Conservation (phyloP, 768 basidiomycete species). For the Lentinula raphanica region DNA sequence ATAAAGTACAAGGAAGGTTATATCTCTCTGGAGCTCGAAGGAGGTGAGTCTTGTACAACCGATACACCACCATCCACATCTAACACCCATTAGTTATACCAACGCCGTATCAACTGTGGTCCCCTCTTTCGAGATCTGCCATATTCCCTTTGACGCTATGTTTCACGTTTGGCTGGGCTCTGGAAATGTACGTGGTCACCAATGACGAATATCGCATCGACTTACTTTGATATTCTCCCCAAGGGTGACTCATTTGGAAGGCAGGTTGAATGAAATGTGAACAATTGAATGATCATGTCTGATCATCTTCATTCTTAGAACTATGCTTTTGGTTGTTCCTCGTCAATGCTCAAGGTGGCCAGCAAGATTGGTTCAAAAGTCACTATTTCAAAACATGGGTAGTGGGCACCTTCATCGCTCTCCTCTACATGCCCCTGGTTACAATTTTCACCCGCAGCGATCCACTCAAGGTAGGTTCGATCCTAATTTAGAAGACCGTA, state of each 20-base stretch:
- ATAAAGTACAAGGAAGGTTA: conserved; percentile 77
- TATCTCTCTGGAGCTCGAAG: conserved; percentile 34
- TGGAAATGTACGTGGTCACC: conserved; percentile 59
- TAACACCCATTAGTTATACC: conserved; percentile 46
- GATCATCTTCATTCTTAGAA: conserved; percentile 40
- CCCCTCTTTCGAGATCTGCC: conserved; percentile 32
- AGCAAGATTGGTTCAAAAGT: conserved; percentile 75
- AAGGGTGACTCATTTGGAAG: conserved; percentile 79
- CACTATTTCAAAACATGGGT: conserved; percentile 73
- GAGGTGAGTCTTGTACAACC: conserved; percentile 37
- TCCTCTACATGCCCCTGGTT: conserved; percentile 66
- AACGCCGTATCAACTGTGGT: conserved; percentile 60
- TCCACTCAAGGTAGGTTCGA: conserved; percentile 47
- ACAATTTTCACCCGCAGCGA: conserved; percentile 59
- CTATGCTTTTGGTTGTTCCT: conserved; percentile 88
- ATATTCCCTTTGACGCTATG: conserved; percentile 64
- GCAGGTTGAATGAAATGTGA: conserved; percentile 26
- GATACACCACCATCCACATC: background rate
- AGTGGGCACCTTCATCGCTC: conserved; percentile 53
- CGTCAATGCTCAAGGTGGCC: conserved; percentile 53
- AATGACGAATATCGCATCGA: too few species aligned
- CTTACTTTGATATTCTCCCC: background rate
- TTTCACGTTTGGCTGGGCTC: conserved; percentile 63
- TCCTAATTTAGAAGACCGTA: conserved; percentile 9
- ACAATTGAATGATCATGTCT: background rate